Evolutionary conservation across 2,329 filamentous ascomycete genomes (phyloP), one percentile per base, ranked within the genome.

Genomic region (Epicoccum nigrum): DNA sequence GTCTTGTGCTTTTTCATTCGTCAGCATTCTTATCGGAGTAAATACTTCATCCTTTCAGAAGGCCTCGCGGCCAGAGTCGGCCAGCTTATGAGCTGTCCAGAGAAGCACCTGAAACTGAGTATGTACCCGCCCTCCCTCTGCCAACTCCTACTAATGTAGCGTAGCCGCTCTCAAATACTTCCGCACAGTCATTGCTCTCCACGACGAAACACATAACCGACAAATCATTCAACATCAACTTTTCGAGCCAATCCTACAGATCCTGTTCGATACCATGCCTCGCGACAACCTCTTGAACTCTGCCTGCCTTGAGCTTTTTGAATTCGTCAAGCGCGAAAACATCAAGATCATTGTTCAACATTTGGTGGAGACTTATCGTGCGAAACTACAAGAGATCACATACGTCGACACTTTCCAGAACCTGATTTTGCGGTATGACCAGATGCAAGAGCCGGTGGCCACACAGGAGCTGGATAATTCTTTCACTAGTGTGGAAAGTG

Each of bases 51-150:
- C 20, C 79, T 96, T 56, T 84, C 84, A 9, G 85, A 97, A 73
- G 86, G 88, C 50, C 80, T 97, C 35, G 86, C 89, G 7, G 83
- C 86, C 55, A 85, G 92, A 32, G 87, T 97, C 54, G 86, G 87
- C 40, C 91, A 96, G 72, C 83, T 99, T 54, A 83, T 99, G 59
- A 79, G 80, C 35, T 92, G 88, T 54, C 86, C 86, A 8, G 90
- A 97, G 74, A 97, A 97, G 77, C 92, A 96, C 70, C 77, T 99
- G 58, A 92, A 93, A 74, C 83, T 99, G 34, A 89, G 89, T 92
- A 77, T 74, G 86, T 77, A 16, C 8, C 1, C 17, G 9, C 6
- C 9, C 7, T 31, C 15, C 8, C 17, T 28, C 12, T 1, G 4
- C 17, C 3, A 3, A 38, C 9, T 16, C 5, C n/a, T 20, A 31